Base-by-base conservation (phyloP, 2,329 filamentous ascomycete species). In the Alternaria ethzedia region DNA sequence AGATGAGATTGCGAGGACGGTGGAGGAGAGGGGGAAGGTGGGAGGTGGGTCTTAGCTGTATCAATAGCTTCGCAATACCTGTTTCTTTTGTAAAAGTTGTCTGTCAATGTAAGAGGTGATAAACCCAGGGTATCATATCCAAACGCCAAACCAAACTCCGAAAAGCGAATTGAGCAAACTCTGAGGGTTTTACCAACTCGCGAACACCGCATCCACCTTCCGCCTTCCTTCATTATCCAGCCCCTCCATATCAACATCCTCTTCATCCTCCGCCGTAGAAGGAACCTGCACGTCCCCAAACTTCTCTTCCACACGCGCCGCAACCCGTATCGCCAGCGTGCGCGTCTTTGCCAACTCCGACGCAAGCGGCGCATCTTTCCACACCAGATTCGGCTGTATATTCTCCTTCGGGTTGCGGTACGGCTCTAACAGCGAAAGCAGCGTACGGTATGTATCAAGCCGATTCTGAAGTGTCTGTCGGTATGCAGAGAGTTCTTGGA, bases 261-360 rank as follows among this genome's bases (percentile, higher is more conserved):
- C 70, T 4, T 74, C 72, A 28, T 72, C 71, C 45, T 73, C 71
- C 1, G 69, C 70, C 1, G 72, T 75, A 21, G 68, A 68, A n/a
- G 74, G 71, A 5, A 75, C 73, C 54, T 73, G 69, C 12, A 75
- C 69, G 60, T 75, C 65, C 2, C 69, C 75, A 57, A 75, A 74
- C 57, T 54, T 70, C 63, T 78, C 77, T 1, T 63, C 72, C 3
- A 81, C 68, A 54, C 79, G 71, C 5, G 75, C 79, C 4, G 75
- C 75, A 30, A 82, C 79, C 11, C 80, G 63, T 44, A 81, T 76
- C 12, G 78, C 77, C 65, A 93, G 78, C 67, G 89, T 82, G 32
- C 89, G 85, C 85, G 90, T 91, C 65, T 85, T 86, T 75, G 89
- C 86, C 58, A 93, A 80, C 78, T 93, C 90, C 57, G 82, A 82